Conservation (phyloP, 2,329 filamentous ascomycete genomes). For the Erysiphe pulchra region DNA sequence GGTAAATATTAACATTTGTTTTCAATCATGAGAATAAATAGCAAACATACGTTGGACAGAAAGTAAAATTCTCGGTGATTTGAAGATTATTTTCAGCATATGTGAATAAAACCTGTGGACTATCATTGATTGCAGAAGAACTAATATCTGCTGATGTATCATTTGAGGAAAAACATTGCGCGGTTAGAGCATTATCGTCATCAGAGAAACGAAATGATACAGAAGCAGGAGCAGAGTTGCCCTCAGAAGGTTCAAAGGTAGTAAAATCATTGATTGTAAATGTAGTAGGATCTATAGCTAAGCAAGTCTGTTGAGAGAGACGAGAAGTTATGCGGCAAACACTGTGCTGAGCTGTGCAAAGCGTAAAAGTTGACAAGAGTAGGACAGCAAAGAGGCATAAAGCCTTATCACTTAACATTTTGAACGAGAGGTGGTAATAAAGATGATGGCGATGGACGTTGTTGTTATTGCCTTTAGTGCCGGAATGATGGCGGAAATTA, state of each 20-base stretch:
- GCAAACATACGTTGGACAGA: constrained; percentile 1
- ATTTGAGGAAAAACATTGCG: background rate
- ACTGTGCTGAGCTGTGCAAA: constrained; percentile 1
- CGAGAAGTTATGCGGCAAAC: constrained; percentile 1
- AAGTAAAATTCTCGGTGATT: background rate
- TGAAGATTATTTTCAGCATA: constrained; percentile 1
- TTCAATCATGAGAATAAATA: background rate
- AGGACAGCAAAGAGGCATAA: background rate
- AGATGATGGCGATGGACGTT: background rate
- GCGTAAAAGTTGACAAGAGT: background rate
- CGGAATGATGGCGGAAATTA: too few species aligned
- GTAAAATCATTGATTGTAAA: constrained; percentile 6
- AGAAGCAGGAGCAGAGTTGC: constrained; percentile 2
- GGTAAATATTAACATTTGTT: background rate
- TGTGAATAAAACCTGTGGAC: constrained; percentile 2
- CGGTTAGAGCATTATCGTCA: background rate
- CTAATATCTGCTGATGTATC: background rate
- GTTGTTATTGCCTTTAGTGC: too few species aligned
- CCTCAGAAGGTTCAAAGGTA: constrained; percentile 4
- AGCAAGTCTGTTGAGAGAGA: background rate
- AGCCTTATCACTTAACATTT: background rate
- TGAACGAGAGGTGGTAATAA: background rate
- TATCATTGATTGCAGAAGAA: constrained; percentile 1
- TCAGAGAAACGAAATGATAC: constrained; percentile 4
- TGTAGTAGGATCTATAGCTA: background rate